These are phyloP conservation scores for Diaporthe eres DNA, from an alignment of 2,329 filamentous ascomycete species.

Conservation along the genomic window DNA sequence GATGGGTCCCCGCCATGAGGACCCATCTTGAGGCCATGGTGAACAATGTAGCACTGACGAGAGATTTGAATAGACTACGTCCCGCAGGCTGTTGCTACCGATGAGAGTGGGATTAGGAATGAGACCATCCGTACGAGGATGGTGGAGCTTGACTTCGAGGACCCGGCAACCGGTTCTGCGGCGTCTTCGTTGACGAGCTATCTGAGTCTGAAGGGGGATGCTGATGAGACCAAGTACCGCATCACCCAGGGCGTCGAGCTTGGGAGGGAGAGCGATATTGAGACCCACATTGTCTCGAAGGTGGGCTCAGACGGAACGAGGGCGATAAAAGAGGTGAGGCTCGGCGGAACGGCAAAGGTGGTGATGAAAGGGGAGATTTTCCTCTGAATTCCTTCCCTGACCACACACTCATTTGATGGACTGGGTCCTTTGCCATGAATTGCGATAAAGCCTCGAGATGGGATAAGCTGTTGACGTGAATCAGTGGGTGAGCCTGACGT, in stretches of 20 bases:
- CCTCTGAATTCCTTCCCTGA: slow-evolving; percentile 30
- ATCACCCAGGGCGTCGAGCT: slow-evolving; percentile 79
- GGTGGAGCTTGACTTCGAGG: slow-evolving; percentile 67
- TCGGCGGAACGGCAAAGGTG: slow-evolving; percentile 49
- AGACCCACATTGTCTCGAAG: slow-evolving; percentile 57
- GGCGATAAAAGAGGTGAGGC: slow-evolving; percentile 46
- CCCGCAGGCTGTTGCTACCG: slow-evolving; percentile 47
- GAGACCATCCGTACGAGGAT: slow-evolving; percentile 68
- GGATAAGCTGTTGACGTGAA: background rate
- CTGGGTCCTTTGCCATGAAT: background rate
- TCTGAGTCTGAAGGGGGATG: slow-evolving; percentile 60
- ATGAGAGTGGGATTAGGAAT: slow-evolving; percentile 46
- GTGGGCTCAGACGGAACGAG: slow-evolving; percentile 24
- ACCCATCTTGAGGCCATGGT: background rate
- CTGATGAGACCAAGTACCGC: slow-evolving; percentile 58
- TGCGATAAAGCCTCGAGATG: background rate
- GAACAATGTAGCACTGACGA: background rate
- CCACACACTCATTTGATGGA: background rate
- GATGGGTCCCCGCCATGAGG: background rate
- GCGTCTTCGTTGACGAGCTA: slow-evolving; percentile 70
- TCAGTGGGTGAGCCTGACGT: background rate
- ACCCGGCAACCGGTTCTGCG: slow-evolving; percentile 75
- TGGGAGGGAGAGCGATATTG: slow-evolving; percentile 69
- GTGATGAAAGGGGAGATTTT: slow-evolving; percentile 49
- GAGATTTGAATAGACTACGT: slow-evolving; percentile 66